Base-by-base conservation (phyloP, 371 early-diverging fungal species). In the Haplosporangium sp. region DNA sequence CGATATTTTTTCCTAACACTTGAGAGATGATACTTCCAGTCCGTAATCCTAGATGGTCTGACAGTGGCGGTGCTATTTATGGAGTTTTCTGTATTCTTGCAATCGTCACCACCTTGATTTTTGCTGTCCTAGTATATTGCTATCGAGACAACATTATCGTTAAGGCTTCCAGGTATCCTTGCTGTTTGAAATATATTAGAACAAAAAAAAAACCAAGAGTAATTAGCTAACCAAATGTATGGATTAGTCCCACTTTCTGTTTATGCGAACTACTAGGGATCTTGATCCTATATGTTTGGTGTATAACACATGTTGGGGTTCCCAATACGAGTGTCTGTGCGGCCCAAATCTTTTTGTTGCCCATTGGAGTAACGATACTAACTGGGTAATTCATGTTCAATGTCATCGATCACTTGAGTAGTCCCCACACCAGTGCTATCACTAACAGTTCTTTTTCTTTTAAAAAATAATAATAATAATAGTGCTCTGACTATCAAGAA, bases 401-500 rank as follows among this genome's bases (percentile, higher is more conserved):
- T 19, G 4, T 63, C 44, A 42, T 42, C 27, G 44, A 8, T 5
- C 44, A 11, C 9, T 42, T 42, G 6, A 42, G 27, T 27, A 27
- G 27, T 27, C 44, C 6, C 1, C 44, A 42, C 44, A 42, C 6
- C 44, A 42, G 44, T 5, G 44, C 44, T 42, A 8, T 15, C 19
- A 11, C 17, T n/a, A n/a, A n/a, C n/a, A n/a, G n/a, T n/a, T n/a
- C n/a, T n/a, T n/a, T n/a, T n/a, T n/a, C n/a, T n/a, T n/a, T n/a
- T n/a, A n/a, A n/a, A 27, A 27, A 27, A 27, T 27, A 27, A 27
- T 27, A 27, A 27, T 27, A 27, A 27, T 27, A 27, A 3, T 60
- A 76, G 76, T 3, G 71, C 76, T 0, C 17, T 76, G 34, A 64
- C 68, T 1, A 65, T 76, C 60, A 76, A 70, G 47, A 76, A 67